These are phyloP conservation scores for Soucietia sequanensis DNA, from an alignment of 805 yeast genomes.

Conservation along the genomic window DNA sequence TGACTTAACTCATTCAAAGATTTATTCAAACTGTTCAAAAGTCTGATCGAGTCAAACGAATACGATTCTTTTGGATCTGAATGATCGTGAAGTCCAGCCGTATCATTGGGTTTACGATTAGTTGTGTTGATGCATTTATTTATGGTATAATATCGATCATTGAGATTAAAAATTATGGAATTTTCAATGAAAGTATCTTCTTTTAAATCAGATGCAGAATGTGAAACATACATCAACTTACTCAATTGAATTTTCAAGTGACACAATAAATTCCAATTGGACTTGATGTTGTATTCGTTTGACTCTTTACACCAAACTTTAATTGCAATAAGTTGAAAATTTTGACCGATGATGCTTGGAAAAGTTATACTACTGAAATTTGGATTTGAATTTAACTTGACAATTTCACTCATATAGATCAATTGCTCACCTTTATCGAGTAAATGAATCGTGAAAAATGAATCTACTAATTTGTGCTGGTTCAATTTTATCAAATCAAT, in stretches of 20 bases:
- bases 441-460: slow-evolving; percentile 26
- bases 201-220: too few relatives aligned
- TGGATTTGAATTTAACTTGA: slow-evolving; percentile 18
- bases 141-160: slow-evolving; percentile 18
- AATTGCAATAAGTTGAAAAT: slow-evolving; percentile 9
- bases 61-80: slow-evolving; percentile 15
- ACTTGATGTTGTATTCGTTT: neutral
- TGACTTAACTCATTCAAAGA: slow-evolving; percentile 27
- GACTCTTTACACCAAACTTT: slow-evolving; percentile 19
- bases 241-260: slow-evolving; percentile 15
- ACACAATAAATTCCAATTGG: slow-evolving; percentile 20
- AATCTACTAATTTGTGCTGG: slow-evolving; percentile 16
- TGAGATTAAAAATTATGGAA: slow-evolving; percentile 19
- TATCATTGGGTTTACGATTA: neutral
- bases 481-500: slow-evolving; percentile 13
- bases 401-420: slow-evolving; percentile 34
- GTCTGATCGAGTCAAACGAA: slow-evolving; percentile 28
- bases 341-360: slow-evolving; percentile 13
- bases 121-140: slow-evolving; percentile 5
- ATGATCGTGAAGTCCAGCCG: too few relatives aligned
- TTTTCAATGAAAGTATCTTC: slow-evolving; percentile 16
- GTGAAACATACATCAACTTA: slow-evolving; percentile 11
- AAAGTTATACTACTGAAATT: slow-evolving; percentile 25
- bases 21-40: slow-evolving; percentile 20
- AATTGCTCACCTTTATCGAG: slow-evolving; percentile 10